These are phyloP conservation scores for Cryphonectria japonica DNA, from an alignment of 2,329 filamentous ascomycete genomes.

Conservation along the genomic window DNA sequence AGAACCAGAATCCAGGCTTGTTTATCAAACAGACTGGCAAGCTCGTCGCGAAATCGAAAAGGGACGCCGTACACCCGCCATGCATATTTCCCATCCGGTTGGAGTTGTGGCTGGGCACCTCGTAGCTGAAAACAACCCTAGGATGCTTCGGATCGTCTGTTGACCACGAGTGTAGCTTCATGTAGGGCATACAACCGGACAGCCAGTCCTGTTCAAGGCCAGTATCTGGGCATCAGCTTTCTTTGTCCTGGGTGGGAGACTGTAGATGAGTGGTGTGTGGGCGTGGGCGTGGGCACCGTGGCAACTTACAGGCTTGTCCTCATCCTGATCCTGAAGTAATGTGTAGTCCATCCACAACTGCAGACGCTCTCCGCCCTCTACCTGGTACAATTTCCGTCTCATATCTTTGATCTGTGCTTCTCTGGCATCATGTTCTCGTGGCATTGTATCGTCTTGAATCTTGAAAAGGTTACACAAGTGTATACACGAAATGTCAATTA, in stretches of 20 bases:
- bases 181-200: slow-evolving; percentile 13
- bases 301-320: slow-evolving; percentile 24
- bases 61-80: slow-evolving; percentile 65
- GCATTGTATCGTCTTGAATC: not conserved
- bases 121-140: slow-evolving; percentile 40
- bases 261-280: not conserved
- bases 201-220: slow-evolving; percentile 20
- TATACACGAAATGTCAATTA: not conserved
- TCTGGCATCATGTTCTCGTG: not conserved
- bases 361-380: slow-evolving; percentile 30
- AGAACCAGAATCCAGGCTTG: slow-evolving; percentile 62
- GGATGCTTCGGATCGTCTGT: slow-evolving; percentile 25
- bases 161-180: slow-evolving; percentile 26
- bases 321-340: slow-evolving; percentile 6
- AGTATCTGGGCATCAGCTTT: not conserved
- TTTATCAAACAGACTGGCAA: slow-evolving; percentile 60
- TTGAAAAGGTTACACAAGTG: too few relatives aligned
- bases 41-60: slow-evolving; percentile 70
- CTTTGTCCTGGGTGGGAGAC: not conserved
- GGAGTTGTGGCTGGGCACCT: slow-evolving; percentile 53
- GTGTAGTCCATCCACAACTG: slow-evolving; percentile 22
- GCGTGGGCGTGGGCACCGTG: too few relatives aligned
- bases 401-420: not conserved
- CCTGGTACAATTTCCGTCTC: slow-evolving; percentile 2
- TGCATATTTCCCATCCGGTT: slow-evolving; percentile 61